These are phyloP conservation scores for Cordia subcordata DNA, from an alignment of 257 asterid species.

Conservation along the genomic window DNA sequence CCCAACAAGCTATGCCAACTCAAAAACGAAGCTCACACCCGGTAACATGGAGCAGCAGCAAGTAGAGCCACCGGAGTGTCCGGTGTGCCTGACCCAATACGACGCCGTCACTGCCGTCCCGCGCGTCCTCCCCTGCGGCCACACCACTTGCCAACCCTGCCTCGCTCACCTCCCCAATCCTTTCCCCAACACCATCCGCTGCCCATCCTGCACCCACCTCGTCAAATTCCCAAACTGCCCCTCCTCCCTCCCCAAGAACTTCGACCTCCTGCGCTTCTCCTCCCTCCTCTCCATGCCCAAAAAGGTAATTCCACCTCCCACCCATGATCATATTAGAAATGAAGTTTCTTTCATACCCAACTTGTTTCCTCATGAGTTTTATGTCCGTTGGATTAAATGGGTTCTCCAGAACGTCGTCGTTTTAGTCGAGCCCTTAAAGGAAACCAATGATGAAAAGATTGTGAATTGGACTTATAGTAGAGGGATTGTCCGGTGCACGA, in stretches of 20 bases:
- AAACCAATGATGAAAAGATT: conserved; percentile 34
- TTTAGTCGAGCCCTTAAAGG: conserved; percentile 23
- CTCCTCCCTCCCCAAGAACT: conserved; percentile 80
- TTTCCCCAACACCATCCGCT: conserved; percentile 64
- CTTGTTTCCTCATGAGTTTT: conserved; percentile 61
- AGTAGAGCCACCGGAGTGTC: conserved; percentile 85
- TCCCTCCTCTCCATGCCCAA: conserved; percentile 29
- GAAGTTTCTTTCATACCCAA: conserved; percentile 22
- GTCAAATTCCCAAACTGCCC: conserved; percentile 48
- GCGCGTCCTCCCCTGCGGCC: conserved; percentile 90
- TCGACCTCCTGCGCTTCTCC: conserved; percentile 78
- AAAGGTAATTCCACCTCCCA: conserved; percentile 24
- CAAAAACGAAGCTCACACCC: too few relatives aligned
- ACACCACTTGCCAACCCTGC: conserved; percentile 76
- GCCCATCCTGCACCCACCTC: conserved; percentile 77
- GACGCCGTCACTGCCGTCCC: conserved; percentile 56
- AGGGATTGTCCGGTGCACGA: too few relatives aligned
- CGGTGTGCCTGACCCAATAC: conserved; percentile 75
- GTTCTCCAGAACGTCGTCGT: conserved; percentile 47
- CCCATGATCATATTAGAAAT: conserved; percentile 15
- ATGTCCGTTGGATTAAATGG: conserved; percentile 66
- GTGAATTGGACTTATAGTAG: neutral
- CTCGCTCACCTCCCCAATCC: conserved; percentile 67
- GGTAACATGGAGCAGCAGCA: conserved; percentile 34
- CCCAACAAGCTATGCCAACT: too few relatives aligned